A percentile compares a stretch with the other conserved stretches of the same genome.
Conservation (phyloP, 257 asterid species). For the Plectranthus barbatus region DNA sequence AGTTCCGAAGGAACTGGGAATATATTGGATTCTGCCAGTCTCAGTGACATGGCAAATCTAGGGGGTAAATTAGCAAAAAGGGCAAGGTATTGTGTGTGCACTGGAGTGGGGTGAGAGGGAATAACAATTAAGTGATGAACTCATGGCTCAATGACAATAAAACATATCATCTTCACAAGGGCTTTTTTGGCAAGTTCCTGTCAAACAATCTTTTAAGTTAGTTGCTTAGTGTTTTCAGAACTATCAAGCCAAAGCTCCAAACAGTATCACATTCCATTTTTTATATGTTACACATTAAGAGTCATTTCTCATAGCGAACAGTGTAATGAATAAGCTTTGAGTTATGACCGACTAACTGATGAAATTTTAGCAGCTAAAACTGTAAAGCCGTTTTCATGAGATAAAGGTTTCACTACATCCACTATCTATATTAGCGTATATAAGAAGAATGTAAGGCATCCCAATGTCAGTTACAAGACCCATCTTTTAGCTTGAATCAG, state of each 20-base stretch:
- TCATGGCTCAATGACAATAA: not conserved
- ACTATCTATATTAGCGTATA: not conserved
- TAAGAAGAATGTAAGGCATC: constrained; percentile 1
- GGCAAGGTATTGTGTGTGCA: no score
- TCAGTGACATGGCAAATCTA: no score
- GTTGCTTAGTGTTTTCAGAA: not conserved
- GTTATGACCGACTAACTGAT: not conserved
- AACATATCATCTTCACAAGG: not conserved
- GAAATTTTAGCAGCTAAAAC: not conserved
- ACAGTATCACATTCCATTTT: not conserved
- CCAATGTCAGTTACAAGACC: not conserved
- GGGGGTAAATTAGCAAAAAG: no score
- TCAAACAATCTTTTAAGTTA: not conserved
- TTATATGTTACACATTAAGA: not conserved
- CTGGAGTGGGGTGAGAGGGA: no score
- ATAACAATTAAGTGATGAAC: not conserved
- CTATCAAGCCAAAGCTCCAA: not conserved
- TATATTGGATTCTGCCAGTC: no score
- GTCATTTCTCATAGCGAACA: not conserved
- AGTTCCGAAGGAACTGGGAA: not conserved
- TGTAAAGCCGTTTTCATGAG: not conserved
- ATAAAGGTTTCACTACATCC: not conserved
- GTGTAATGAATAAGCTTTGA: not conserved
- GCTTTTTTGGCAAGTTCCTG: not conserved
- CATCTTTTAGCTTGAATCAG: not conserved